Evolutionary conservation across 208 protist genomes (phyloP), one percentile per base, ranked within the genome.

Genomic region (Trypanosoma grayi): DNA sequence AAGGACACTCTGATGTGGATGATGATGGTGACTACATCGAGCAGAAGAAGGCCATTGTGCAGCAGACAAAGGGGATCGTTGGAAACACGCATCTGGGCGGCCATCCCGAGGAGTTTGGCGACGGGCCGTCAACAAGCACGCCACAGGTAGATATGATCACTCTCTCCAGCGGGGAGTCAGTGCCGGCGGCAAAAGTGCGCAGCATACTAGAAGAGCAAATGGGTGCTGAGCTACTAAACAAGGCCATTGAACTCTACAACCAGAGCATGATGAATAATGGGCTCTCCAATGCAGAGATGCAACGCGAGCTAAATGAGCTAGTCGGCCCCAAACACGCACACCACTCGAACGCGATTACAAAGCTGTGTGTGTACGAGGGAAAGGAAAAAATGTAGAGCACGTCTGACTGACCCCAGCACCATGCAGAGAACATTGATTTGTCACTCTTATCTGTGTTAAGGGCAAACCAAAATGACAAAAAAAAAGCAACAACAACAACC

Each of bases 71-170:
- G 54, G 77, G 72, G 41, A 90, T 94, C 54, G 85, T 93, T 14
- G 85, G 85, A 20, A 83, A 87, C 48, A 85, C 65, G 22, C 75
- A 77, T 50, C 77, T 90, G 22, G 83, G 83, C 57, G 83, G 83
- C 8, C 84, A 94, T 59, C 85, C 85, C 8, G 83, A 91, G 69
- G 89, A 95, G 79, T 92, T 92, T 62, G 85, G 83, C 48, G 89
- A 92, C 57, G 81, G 73, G 40, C 72, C 77, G 11, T 80, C 73
- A 2, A 63, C 72, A 40, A 73, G 81, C 56, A 40, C 71, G 10
- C 77, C 81, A 44, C 77, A 85, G 61, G 75, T 72, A 18, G 85
- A 92, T 66, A 83, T 68, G 25, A 90, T 94, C 37, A 83, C 77
- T 25, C 39, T 95, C 24, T 53, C 73, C 7, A 85, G 70, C 57